Percentiles rank a stretch among this genome's conserved stretches.
phyloP scores from a whole-genome alignment of 208 protist genomes.

The Trypanosoma cruzi region DNA sequence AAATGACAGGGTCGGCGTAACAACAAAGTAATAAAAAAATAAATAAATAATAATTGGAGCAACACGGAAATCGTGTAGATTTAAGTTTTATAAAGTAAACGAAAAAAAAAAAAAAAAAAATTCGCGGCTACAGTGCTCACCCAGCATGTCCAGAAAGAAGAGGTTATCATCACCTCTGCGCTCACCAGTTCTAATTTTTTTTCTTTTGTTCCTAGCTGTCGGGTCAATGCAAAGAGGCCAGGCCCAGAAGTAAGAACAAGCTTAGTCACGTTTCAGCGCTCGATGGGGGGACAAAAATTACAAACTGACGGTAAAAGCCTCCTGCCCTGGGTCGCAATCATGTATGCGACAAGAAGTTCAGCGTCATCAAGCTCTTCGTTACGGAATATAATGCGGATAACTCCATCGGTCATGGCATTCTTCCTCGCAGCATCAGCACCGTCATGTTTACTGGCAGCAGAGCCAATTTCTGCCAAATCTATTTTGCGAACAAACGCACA shows the following conservation, averaged over 20 bases:
- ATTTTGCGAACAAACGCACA: slow-evolving; percentile 41
- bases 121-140: neutral
- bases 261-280: neutral
- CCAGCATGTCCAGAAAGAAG: neutral
- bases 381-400: slow-evolving; percentile 22
- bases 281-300: neutral
- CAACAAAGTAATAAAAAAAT: neutral
- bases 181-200: neutral
- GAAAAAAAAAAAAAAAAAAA: neutral
- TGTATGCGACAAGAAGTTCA: slow-evolving; percentile 19
- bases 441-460: slow-evolving; percentile 10
- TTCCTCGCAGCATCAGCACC: slow-evolving; percentile 1
- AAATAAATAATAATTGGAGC: neutral
- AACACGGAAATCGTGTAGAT: neutral
- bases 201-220: too few species aligned
- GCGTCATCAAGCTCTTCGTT: slow-evolving; percentile 6
- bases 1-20: neutral
- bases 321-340: slow-evolving; percentile 22
- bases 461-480: slow-evolving; percentile 25
- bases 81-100: neutral
- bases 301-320: slow-evolving; percentile 6
- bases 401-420: slow-evolving; percentile 14
- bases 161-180: neutral
- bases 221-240: too few species aligned
- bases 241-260: neutral